Percentiles rank a stretch among this genome's conserved stretches.
Evolutionary conservation across 2,329 filamentous ascomycete genomes (phyloP).

Genomic region (Epichloe sylvatica): DNA sequence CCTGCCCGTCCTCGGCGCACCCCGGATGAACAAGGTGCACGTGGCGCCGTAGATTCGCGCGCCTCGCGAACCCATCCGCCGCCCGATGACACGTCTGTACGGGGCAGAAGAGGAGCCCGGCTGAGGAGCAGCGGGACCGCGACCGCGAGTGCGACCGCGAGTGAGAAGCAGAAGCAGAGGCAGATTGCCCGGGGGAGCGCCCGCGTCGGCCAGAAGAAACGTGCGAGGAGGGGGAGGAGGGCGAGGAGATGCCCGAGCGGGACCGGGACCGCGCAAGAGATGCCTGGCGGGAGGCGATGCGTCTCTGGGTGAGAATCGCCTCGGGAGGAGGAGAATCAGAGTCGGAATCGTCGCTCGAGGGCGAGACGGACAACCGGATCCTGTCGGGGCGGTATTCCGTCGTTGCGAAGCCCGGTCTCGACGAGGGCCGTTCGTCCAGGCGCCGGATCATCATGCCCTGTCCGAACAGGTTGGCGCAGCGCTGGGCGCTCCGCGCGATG

Average conservation of each 20-base stretch:
- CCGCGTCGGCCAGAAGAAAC: constrained; percentile 1
- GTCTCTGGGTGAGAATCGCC: constrained; percentile 17
- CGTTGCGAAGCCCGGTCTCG: constrained; percentile 13
- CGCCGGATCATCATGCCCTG: constrained; percentile 54
- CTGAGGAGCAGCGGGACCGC: constrained; percentile 16
- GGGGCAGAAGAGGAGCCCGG: constrained; percentile 23
- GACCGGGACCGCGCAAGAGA: constrained; percentile 8
- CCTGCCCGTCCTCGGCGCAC: constrained; percentile 18
- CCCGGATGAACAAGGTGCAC: constrained; percentile 25
- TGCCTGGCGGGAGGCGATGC: constrained; percentile 12
- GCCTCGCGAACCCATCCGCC: constrained; percentile 21
- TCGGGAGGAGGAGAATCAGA: constrained; percentile 3
- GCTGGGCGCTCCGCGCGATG: constrained; percentile 53
- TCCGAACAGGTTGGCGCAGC: constrained; percentile 64
- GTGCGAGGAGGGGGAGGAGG: neutral
- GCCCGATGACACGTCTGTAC: constrained; percentile 24
- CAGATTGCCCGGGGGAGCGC: neutral
- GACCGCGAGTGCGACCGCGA: constrained; percentile 8
- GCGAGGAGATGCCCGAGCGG: constrained; percentile 12
- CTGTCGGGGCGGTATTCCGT: constrained; percentile 18
- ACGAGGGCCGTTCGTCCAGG: constrained; percentile 26
- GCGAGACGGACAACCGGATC: constrained; percentile 13
- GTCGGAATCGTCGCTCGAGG: constrained; percentile 8
- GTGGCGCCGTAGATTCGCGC: constrained; percentile 24
- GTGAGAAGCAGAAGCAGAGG: neutral